These are phyloP conservation scores for Amanita molliuscula DNA, from an alignment of 768 basidiomycete genomes.

Conservation along the genomic window DNA sequence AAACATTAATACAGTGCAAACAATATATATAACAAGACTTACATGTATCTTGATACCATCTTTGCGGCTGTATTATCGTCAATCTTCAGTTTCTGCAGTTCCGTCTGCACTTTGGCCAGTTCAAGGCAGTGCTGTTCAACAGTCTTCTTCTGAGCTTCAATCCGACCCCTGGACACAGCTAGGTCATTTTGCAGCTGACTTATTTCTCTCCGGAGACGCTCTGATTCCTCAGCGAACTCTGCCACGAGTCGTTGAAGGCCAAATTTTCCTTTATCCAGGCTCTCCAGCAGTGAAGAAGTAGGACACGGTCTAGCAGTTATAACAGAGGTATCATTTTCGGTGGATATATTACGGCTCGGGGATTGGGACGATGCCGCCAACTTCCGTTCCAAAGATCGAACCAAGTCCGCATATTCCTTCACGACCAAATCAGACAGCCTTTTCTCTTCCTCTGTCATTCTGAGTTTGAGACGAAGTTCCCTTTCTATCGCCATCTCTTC, in stretches of 20 bases:
- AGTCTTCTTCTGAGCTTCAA: conserved; percentile 35
- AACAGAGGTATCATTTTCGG: conserved; percentile 3
- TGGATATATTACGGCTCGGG: too few relatives aligned
- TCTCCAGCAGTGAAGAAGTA: conserved; percentile 16
- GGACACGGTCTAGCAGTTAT: not conserved
- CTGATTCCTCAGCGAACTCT: conserved; percentile 40
- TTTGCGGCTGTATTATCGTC: conserved; percentile 73
- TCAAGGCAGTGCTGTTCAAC: conserved; percentile 32
- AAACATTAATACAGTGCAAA: not conserved
- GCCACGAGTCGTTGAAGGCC: conserved; percentile 36
- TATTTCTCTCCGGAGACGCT: conserved; percentile 32
- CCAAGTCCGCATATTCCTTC: conserved; percentile 67
- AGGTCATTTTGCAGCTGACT: conserved; percentile 33
- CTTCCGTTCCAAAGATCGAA: conserved; percentile 49
- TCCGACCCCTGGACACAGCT: conserved; percentile 26
- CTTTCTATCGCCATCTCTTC: conserved; percentile 37
- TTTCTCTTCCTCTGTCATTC: conserved; percentile 43
- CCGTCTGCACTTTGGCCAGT: conserved; percentile 34
- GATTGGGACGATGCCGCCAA: conserved; percentile 10
- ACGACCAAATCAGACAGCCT: conserved; percentile 57
- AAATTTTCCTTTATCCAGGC: conserved; percentile 37
- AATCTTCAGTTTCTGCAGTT: conserved; percentile 43
- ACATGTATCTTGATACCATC: conserved; percentile 85
- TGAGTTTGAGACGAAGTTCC: conserved; percentile 34
- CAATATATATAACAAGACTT: conserved; percentile 14